Evolutionary conservation across 441 rosid species (phyloP).

Genomic region (Syzygium malaccense): DNA sequence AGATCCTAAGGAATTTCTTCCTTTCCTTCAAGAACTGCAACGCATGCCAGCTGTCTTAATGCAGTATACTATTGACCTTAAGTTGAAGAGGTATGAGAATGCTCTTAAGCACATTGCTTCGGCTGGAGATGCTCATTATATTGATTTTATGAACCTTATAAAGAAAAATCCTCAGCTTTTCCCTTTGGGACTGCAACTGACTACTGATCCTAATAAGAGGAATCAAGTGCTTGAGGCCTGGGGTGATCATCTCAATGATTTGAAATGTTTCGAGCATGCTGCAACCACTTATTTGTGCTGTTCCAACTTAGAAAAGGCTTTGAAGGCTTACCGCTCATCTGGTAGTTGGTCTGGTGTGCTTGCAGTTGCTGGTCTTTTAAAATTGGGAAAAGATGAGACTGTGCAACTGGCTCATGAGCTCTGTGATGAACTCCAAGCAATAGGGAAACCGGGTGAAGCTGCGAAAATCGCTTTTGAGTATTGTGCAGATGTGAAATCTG

Average conservation of each 20-base stretch:
- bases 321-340: conserved; percentile 73
- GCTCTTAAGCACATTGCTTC: conserved; percentile 80
- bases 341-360: conserved; percentile 92
- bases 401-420: conserved; percentile 72
- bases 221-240: conserved; percentile 73
- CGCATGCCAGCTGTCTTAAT: conserved; percentile 57
- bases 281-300: conserved; percentile 79
- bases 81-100: conserved; percentile 62
- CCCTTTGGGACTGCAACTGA: conserved; percentile 72
- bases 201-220: conserved; percentile 52
- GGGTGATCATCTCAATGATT: conserved; percentile 78
- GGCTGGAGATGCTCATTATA: conserved; percentile 64
- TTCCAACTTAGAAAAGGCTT: conserved; percentile 63
- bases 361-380: conserved; percentile 75
- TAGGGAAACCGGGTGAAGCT: conserved; percentile 92
- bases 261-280: conserved; percentile 80
- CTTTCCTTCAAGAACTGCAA: conserved; percentile 83
- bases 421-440: conserved; percentile 84
- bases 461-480: conserved; percentile 89
- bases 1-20: conserved; percentile 99
- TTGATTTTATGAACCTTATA: conserved; percentile 69
- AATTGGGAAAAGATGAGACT: conserved; percentile 57
- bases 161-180: conserved; percentile 77
- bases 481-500: conserved; percentile 60
- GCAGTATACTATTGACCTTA: conserved; percentile 80